A percentile compares a stretch with the other conserved stretches of the same genome.
Conservation (phyloP, 257 asterid genomes). For the Solanum lignicaule region DNA sequence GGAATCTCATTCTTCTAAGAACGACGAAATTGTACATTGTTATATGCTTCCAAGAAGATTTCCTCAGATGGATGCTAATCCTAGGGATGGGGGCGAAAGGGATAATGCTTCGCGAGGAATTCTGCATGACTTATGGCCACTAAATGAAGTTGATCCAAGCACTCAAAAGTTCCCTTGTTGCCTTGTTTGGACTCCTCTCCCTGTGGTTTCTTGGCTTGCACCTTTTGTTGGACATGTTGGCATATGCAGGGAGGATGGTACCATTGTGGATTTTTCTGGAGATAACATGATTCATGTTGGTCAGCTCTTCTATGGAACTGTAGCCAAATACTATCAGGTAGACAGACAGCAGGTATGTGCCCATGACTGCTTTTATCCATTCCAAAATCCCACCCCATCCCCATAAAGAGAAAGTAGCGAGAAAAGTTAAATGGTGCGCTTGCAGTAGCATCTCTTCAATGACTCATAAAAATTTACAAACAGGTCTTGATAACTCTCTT, state of each 20-base stretch:
- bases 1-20: background rate
- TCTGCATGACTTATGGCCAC: constrained; percentile 63
- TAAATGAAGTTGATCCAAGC: constrained; percentile 46
- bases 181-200: constrained; percentile 86
- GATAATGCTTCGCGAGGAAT: constrained; percentile 4
- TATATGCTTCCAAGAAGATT: constrained; percentile 15
- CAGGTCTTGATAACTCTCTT: background rate
- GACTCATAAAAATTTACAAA: background rate
- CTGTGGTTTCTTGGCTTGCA: constrained; percentile 92
- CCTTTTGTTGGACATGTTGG: constrained; percentile 94
- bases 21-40: constrained; percentile 14
- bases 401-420: background rate
- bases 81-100: constrained; percentile 17
- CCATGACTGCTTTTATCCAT: background rate
- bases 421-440: background rate
- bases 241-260: constrained; percentile 74
- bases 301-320: constrained; percentile 56
- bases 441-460: background rate
- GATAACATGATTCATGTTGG: constrained; percentile 48
- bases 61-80: constrained; percentile 41
- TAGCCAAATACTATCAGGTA: constrained; percentile 71
- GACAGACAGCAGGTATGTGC: constrained; percentile 65
- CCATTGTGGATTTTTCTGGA: constrained; percentile 69
- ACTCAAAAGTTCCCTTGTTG: constrained; percentile 84
- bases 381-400: background rate